Base-by-base conservation (phyloP, 805 yeast genomes). In the Ogataea paradorogensis region DNA sequence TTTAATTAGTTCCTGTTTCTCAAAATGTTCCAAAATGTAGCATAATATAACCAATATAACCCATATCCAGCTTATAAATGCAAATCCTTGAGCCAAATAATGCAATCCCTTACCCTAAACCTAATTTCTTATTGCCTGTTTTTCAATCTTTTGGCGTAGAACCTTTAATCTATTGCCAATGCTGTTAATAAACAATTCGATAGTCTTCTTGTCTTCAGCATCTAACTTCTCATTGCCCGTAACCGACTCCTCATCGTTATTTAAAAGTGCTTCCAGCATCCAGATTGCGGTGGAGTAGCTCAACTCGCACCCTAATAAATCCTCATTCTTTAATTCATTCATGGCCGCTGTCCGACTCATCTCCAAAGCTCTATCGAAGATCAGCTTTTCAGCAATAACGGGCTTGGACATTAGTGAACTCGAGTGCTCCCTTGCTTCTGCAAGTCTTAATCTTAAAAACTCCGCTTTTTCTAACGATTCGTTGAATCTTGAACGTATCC, bases 361-460 rank as follows among this genome's bases (percentile, higher is more conserved):
- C 55, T 91, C 98, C 55, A 91, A 72, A 2, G 98, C 97, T 34
- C 98, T 72, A 53, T 93, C 96, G 63, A 91, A 93, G 18, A 90
- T 78, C 48, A 90, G 70, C 56, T 85, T 85, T 60, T 91, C 97
- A 3, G 95, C 87, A 39, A 82, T 73, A 6, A 80, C 71, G 38
- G 56, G 53, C 20, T 50, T 47, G 16, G 36, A 25, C 16, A 31
- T n/a, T 4, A 43, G 14, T 5, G 39, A 24, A 9, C 30, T 29
- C 6, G 35, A 38, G 22, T 38, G 58, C 38, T 65, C 63, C 30
- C 68, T 69, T 1, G 78, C 77, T 33, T 74, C 81, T 41, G 72
- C 73, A 25, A 78, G 61, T 52, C 78, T 73, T 40, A 78, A 55
- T 44, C 80, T 78, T 27, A 86, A 74, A 53, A 76, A 80, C 53